These are phyloP conservation scores for Botrytis medusae DNA, from an alignment of 2,329 filamentous ascomycete genomes.

Conservation along the genomic window DNA sequence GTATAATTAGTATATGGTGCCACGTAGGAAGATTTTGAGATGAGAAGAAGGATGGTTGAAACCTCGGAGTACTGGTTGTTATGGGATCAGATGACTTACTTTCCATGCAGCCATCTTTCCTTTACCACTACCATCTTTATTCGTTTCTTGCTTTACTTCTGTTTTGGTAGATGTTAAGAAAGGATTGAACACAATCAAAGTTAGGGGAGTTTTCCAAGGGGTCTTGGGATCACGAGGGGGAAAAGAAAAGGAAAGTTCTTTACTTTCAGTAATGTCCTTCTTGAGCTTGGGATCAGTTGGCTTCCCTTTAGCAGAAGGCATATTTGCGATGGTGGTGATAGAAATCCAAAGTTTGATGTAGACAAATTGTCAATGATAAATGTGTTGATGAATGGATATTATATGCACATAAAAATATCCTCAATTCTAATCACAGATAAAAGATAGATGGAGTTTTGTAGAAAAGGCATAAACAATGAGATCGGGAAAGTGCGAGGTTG, in stretches of 20 bases:
- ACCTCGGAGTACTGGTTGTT: neutral
- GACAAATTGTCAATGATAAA: neutral
- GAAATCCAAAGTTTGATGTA: neutral
- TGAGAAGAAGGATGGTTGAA: neutral
- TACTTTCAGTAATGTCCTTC: conserved; percentile 46
- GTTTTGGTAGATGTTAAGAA: conserved; percentile 4
- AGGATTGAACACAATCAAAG: neutral
- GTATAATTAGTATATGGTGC: neutral
- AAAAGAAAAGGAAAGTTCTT: conserved; percentile 4
- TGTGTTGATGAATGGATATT: neutral
- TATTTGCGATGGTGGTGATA: conserved; percentile 27
- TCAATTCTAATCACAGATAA: neutral
- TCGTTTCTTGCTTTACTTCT: conserved; percentile 22
- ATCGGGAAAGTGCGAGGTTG: conserved; percentile 1
- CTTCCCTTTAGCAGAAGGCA: conserved; percentile 47
- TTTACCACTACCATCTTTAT: conserved; percentile 39
- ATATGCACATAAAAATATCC: neutral
- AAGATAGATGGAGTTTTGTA: neutral
- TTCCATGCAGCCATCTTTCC: conserved; percentile 50
- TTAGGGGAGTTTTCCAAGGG: neutral
- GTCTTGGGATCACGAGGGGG: neutral
- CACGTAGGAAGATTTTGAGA: neutral
- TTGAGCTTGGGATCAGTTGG: conserved; percentile 47
- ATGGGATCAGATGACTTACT: conserved; percentile 29
- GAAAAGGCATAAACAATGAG: neutral